These are phyloP conservation scores for Malus fusca DNA, from an alignment of 306 rosid species.

Conservation along the genomic window DNA sequence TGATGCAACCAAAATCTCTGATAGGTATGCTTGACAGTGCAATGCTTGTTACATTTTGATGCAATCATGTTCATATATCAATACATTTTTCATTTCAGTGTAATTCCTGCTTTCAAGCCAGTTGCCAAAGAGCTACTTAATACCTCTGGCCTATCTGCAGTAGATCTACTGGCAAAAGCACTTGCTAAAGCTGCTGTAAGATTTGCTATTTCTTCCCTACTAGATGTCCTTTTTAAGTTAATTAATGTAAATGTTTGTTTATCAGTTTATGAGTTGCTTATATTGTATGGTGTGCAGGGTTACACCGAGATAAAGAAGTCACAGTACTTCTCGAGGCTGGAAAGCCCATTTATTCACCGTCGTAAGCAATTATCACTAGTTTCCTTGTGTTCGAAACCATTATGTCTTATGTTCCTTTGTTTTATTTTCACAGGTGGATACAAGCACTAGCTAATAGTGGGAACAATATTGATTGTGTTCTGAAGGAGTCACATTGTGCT, in stretches of 20 bases:
- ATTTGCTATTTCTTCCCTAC: not conserved
- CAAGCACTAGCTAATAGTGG: not conserved
- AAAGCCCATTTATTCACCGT: slow-evolving; percentile 52
- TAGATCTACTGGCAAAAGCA: slow-evolving; percentile 76
- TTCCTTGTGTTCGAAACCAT: not conserved
- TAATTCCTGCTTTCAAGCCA: slow-evolving; percentile 73
- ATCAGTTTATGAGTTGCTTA: not conserved
- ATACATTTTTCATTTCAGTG: slow-evolving; percentile 34
- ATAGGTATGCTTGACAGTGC: slow-evolving; percentile 36
- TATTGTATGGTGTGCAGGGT: slow-evolving; percentile 44
- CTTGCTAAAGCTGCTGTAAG: slow-evolving; percentile 87
- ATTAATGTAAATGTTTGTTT: not conserved
- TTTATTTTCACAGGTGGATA: not conserved
- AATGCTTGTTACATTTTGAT: not conserved
- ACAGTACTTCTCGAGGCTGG: slow-evolving; percentile 56
- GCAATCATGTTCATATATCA: not conserved
- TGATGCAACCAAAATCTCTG: slow-evolving; percentile 57
- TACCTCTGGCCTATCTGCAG: slow-evolving; percentile 63
- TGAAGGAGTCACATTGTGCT: not conserved
- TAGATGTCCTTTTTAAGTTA: not conserved
- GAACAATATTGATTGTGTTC: too few species aligned
- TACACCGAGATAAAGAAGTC: slow-evolving; percentile 76
- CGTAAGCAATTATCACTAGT: slow-evolving; percentile 43
- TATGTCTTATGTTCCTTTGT: not conserved
- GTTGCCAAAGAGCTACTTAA: slow-evolving; percentile 73